Evolutionary conservation across 2,329 filamentous ascomycete genomes (phyloP).

Genomic region (Zymoseptoria tritici): DNA sequence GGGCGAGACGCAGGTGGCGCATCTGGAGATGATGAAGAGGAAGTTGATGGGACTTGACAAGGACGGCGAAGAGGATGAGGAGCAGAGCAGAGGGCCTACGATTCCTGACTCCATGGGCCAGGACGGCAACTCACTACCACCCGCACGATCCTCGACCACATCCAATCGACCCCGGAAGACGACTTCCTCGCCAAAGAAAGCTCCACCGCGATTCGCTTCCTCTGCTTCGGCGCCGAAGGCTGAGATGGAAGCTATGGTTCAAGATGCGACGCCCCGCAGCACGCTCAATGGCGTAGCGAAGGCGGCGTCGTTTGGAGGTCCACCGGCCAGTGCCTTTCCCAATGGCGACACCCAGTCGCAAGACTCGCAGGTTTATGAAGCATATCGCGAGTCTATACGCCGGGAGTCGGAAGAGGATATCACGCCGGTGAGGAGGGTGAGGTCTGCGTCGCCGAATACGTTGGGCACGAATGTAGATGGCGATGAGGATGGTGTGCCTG

Average conservation of each 20-base stretch:
- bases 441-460: background rate
- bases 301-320: slow-evolving; percentile 30
- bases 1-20: slow-evolving; percentile 16
- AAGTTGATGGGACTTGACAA: slow-evolving; percentile 11
- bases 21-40: slow-evolving; percentile 14
- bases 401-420: slow-evolving; percentile 3
- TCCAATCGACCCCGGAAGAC: background rate
- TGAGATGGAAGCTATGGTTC: slow-evolving; percentile 21
- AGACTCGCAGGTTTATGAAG: slow-evolving; percentile 40
- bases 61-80: background rate
- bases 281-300: slow-evolving; percentile 12
- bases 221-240: slow-evolving; percentile 17
- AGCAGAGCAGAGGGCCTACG: slow-evolving; percentile 5
- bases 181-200: slow-evolving; percentile 7
- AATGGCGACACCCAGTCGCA: slow-evolving; percentile 42
- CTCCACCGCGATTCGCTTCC: slow-evolving; percentile 11
- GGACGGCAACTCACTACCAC: background rate
- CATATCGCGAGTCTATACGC: slow-evolving; percentile 32
- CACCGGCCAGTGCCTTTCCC: slow-evolving; percentile 11
- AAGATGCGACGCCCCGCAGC: slow-evolving; percentile 12
- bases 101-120: slow-evolving; percentile 12
- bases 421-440: slow-evolving; percentile 12
- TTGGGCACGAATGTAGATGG: background rate
- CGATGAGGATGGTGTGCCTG: background rate
- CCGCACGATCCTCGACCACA: background rate